Percentiles rank a stretch among this genome's conserved stretches.
phyloP scores from a whole-genome alignment of 1,284 basidiomycete species.

The Phylloboletellus chloephorus region DNA sequence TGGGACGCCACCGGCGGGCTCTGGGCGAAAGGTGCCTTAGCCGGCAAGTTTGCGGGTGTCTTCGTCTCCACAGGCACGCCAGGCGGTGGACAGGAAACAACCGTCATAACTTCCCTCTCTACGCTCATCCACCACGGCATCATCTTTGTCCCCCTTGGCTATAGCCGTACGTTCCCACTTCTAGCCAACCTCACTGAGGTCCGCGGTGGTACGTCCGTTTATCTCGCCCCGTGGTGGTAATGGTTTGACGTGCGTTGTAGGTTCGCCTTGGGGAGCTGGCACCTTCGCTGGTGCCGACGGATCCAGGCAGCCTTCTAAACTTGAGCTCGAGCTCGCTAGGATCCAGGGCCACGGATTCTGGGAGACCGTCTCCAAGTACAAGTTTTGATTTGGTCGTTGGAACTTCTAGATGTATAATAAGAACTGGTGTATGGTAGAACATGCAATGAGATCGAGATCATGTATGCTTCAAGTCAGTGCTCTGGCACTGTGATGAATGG shows the following conservation, averaged over 20 bases:
- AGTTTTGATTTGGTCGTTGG: conserved; percentile 3
- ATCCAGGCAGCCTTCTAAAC: conserved; percentile 37
- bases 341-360: conserved; percentile 41
- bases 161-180: conserved; percentile 34
- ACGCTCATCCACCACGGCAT: conserved; percentile 54
- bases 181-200: conserved; percentile 39
- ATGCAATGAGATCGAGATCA: conserved; percentile 2
- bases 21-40: conserved; percentile 46
- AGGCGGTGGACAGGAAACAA: conserved; percentile 46
- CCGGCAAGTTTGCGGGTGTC: conserved; percentile 50
- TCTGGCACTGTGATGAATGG: too few species aligned
- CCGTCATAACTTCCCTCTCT: conserved; percentile 46
- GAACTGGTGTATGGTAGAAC: background rate
- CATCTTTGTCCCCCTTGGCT: conserved; percentile 50
- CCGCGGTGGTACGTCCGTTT: conserved; percentile 36
- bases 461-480: too few species aligned
- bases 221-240: too few species aligned
- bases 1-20: conserved; percentile 49
- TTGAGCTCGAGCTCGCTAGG: conserved; percentile 44
- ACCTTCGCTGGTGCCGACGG: conserved; percentile 46
- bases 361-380: conserved; percentile 12
- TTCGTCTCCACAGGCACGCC: conserved; percentile 41
- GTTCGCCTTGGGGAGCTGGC: conserved; percentile 44
- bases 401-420: background rate
- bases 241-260: conserved; percentile 13